Conservation (phyloP, 176 grass and related monocot genomes). For the Hsuehochloa calcarea region DNA sequence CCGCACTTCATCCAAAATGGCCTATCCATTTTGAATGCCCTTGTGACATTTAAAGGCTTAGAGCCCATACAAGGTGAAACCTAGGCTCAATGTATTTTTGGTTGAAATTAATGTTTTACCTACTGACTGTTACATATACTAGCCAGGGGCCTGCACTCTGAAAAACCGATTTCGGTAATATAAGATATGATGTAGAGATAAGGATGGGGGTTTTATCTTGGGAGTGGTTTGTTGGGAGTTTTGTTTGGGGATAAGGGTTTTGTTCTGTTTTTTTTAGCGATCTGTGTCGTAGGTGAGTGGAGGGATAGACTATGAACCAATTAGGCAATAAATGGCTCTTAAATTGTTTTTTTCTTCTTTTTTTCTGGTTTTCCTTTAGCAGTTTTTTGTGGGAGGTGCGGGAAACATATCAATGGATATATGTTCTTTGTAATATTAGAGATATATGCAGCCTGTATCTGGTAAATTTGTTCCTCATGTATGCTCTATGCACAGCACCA, state of each 20-base stretch:
- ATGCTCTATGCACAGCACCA: not conserved
- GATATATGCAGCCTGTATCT: not conserved
- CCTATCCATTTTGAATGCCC: not conserved
- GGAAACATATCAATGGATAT: too few species aligned
- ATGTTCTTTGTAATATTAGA: not conserved
- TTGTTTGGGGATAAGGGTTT: not conserved
- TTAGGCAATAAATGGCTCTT: too few species aligned
- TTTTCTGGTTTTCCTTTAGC: not conserved
- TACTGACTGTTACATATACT: not conserved
- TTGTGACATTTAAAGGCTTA: not conserved
- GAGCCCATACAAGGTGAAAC: not conserved
- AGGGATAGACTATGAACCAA: too few species aligned
- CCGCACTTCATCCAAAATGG: not conserved
- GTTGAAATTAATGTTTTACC: not conserved
- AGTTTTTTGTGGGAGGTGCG: not conserved
- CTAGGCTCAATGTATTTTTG: not conserved
- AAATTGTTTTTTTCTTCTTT: not conserved
- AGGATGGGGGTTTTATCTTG: not conserved
- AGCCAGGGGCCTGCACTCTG: too few species aligned
- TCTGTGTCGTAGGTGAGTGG: too few species aligned
- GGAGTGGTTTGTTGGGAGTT: not conserved
- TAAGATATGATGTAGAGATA: not conserved
- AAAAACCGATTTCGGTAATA: not conserved
- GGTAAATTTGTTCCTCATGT: conserved; percentile 7
- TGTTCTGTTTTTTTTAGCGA: not conserved